phyloP scores from a whole-genome alignment of 148 eudicot species.

The Vaccinium corymbosum region DNA sequence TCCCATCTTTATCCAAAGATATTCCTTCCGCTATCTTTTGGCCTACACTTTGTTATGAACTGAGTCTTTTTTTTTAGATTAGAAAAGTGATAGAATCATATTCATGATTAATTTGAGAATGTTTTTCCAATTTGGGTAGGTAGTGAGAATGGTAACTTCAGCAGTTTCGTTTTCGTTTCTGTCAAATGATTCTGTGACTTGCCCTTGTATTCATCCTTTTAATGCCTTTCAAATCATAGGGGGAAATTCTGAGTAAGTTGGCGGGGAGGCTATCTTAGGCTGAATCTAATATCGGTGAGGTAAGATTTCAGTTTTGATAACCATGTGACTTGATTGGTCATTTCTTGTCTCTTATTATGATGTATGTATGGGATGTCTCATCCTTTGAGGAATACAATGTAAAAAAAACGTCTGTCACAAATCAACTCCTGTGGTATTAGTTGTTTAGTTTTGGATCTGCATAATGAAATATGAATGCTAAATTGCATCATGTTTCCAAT shows the following conservation, averaged over 20 bases:
- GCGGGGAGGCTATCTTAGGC: background rate
- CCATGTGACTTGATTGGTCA: background rate
- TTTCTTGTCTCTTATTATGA: background rate
- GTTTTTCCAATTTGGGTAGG: no score
- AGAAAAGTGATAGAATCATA: no score
- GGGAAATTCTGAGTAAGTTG: no score
- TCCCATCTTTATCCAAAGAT: no score
- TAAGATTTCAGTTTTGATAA: background rate
- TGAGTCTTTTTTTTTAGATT: no score
- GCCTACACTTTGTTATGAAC: no score
- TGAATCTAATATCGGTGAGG: background rate
- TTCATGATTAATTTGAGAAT: no score
- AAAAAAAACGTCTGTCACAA: background rate
- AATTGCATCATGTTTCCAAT: no score
- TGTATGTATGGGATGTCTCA: background rate
- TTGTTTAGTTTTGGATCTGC: no score
- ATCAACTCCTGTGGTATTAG: background rate
- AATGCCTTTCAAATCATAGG: background rate
- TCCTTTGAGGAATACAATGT: background rate
- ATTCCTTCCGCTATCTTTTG: no score
- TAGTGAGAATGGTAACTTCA: background rate
- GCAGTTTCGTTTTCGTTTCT: background rate
- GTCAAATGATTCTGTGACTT: background rate
- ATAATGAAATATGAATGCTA: no score
- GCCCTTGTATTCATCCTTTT: background rate